A percentile compares a stretch with the other conserved stretches of the same genome.
Evolutionary conservation across 371 early-diverging fungal species (phyloP).

Genomic region (Syncephalastrum racemosum): DNA sequence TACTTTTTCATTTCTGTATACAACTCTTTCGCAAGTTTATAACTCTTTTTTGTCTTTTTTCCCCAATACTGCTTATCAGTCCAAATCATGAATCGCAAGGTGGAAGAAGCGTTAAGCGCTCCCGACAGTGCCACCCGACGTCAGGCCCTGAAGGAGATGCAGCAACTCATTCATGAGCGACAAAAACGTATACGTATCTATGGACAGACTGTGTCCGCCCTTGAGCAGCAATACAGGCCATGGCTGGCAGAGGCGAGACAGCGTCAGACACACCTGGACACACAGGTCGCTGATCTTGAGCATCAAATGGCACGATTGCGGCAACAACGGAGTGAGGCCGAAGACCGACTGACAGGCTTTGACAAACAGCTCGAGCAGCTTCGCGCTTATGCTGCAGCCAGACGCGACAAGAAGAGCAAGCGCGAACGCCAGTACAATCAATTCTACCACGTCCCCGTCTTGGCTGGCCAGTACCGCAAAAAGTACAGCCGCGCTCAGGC

Average conservation of each 20-base stretch:
- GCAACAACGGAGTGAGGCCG: slow-evolving; percentile 12
- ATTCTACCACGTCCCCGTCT: slow-evolving; percentile 27
- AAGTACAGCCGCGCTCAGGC: slow-evolving; percentile 39
- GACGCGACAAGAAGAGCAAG: slow-evolving; percentile 29
- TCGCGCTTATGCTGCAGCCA: slow-evolving; percentile 20
- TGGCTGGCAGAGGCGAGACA: slow-evolving; percentile 3
- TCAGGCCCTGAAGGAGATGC: slow-evolving; percentile 12
- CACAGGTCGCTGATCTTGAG: slow-evolving; percentile 9
- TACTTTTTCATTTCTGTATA: too few relatives aligned
- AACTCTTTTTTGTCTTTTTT: too few relatives aligned
- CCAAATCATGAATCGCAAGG: too few relatives aligned
- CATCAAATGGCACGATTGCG: slow-evolving; percentile 7
- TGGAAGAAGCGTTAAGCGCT: too few relatives aligned
- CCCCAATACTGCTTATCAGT: too few relatives aligned
- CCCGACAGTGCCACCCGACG: slow-evolving; percentile 8
- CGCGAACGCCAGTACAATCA: slow-evolving; percentile 37
- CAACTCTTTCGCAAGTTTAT: too few relatives aligned
- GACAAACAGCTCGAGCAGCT: slow-evolving; percentile 15
- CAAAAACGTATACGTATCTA: slow-evolving; percentile 19
- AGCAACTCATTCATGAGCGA: slow-evolving; percentile 14
- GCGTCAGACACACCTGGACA: slow-evolving; percentile 8
- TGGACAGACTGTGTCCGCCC: slow-evolving; percentile 11
- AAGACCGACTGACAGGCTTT: slow-evolving; percentile 5
- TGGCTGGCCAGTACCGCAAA: slow-evolving; percentile 31
- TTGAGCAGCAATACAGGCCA: slow-evolving; percentile 12